A percentile compares a stretch with the other conserved stretches of the same genome.
These are phyloP conservation scores for Chloris gayana DNA, from an alignment of 176 grass and related monocot genomes.

Conservation along the genomic window DNA sequence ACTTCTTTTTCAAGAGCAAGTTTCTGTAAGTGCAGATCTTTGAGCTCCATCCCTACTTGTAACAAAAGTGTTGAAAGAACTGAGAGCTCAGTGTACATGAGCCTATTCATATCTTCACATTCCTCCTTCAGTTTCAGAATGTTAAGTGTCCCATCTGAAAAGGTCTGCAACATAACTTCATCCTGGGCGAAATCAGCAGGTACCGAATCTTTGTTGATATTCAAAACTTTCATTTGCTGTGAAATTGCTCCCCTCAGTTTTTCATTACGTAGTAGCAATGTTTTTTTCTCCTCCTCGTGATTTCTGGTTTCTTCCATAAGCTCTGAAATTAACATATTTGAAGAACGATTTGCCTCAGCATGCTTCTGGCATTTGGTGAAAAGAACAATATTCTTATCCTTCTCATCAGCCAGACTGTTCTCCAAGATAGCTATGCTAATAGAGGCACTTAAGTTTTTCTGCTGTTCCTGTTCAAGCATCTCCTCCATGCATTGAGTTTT, in stretches of 20 bases:
- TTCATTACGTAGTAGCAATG: conserved; percentile 56
- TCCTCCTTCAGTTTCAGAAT: conserved; percentile 63
- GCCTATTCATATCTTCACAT: conserved; percentile 55
- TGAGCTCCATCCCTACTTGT: conserved; percentile 70
- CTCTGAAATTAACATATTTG: conserved; percentile 59
- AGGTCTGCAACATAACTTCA: conserved; percentile 60
- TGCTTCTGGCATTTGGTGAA: conserved; percentile 50
- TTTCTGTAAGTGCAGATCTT: conserved; percentile 61
- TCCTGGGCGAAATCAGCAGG: conserved; percentile 55
- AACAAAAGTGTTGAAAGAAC: conserved; percentile 63
- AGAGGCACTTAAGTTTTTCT: conserved; percentile 49
- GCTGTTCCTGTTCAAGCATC: conserved; percentile 63
- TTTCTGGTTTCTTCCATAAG: conserved; percentile 60
- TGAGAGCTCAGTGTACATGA: conserved; percentile 64
- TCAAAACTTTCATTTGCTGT: conserved; percentile 60
- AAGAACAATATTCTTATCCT: conserved; percentile 55
- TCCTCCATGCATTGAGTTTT: conserved; percentile 50
- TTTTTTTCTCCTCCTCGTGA: conserved; percentile 49
- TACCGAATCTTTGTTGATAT: conserved; percentile 50
- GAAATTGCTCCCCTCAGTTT: conserved; percentile 67
- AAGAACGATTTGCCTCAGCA: conserved; percentile 42
- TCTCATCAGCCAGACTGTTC: conserved; percentile 65
- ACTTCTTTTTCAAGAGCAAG: conserved; percentile 58
- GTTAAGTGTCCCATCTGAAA: conserved; percentile 59
- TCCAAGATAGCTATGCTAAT: conserved; percentile 67